phyloP scores from a whole-genome alignment of 2,329 filamentous ascomycete species.

The Aureobasidium sp. region DNA sequence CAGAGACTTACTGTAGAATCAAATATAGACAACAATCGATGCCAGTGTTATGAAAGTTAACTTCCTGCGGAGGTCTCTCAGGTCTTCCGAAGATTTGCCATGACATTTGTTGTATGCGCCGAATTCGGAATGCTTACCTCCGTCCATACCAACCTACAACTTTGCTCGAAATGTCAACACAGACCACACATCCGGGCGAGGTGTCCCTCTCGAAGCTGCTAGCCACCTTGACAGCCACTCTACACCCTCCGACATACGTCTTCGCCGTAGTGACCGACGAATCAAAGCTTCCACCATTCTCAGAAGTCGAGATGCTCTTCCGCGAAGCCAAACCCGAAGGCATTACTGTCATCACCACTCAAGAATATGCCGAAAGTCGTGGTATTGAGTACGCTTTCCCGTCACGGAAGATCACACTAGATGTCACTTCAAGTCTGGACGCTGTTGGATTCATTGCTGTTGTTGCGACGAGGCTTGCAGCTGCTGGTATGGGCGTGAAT shows the following conservation, averaged over 20 bases:
- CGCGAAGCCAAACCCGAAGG: slow-evolving; percentile 41
- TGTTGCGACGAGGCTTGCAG: slow-evolving; percentile 36
- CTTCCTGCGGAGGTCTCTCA: no score
- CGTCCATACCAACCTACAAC: no score
- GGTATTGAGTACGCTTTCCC: slow-evolving; percentile 35
- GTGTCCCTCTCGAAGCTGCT: slow-evolving; percentile 29
- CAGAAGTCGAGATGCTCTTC: slow-evolving; percentile 38
- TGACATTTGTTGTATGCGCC: no score
- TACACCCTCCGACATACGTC: slow-evolving; percentile 38
- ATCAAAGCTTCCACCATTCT: slow-evolving; percentile 21
- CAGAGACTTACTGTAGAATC: no score
- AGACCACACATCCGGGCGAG: neutral
- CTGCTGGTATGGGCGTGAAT: slow-evolving; percentile 38
- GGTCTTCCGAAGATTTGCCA: no score
- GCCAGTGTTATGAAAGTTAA: no score
- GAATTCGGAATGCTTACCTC: no score
- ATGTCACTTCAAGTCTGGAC: slow-evolving; percentile 47
- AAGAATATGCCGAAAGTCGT: slow-evolving; percentile 28
- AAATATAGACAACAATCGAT: no score
- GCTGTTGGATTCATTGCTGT: slow-evolving; percentile 47
- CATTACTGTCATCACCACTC: slow-evolving; percentile 36
- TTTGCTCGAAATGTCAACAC: neutral
- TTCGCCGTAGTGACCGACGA: slow-evolving; percentile 33
- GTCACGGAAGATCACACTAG: slow-evolving; percentile 43
- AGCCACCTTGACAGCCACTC: slow-evolving; percentile 31